Conservation (phyloP, 768 basidiomycete species). For the Gyrodon lividus region DNA sequence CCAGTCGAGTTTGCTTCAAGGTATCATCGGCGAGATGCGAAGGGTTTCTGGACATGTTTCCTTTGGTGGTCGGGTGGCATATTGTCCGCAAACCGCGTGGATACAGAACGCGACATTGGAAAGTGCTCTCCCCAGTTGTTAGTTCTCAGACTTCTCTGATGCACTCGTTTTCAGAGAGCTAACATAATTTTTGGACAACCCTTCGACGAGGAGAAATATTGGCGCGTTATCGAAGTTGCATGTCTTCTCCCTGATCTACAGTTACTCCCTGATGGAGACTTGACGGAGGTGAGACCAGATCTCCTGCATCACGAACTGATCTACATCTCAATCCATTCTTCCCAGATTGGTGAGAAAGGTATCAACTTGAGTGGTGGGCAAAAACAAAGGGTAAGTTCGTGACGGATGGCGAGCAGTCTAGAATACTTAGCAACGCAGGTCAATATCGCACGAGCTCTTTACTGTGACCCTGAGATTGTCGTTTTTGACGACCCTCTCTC, state of each 20-base stretch:
- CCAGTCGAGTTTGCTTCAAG: constrained; percentile 56
- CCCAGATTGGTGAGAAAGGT: constrained; percentile 69
- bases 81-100: constrained; percentile 75
- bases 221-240: constrained; percentile 57
- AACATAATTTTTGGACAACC: constrained; percentile 68
- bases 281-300: constrained; percentile 55
- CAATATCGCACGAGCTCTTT: constrained; percentile 70
- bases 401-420: background rate
- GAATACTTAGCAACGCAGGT: constrained; percentile 35
- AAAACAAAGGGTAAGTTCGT: constrained; percentile 48
- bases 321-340: background rate
- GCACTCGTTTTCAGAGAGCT: constrained; percentile 44
- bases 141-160: background rate
- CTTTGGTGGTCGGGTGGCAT: constrained; percentile 65
- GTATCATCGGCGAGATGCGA: constrained; percentile 72
- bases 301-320: background rate
- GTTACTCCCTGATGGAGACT: constrained; percentile 65
- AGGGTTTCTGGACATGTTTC: constrained; percentile 47
- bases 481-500: constrained; percentile 66
- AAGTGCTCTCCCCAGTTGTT: background rate
- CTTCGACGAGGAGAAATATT: constrained; percentile 65
- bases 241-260: constrained; percentile 64
- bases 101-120: constrained; percentile 70
- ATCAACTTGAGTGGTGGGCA: constrained; percentile 68
- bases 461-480: constrained; percentile 60